Conservation (phyloP, 1,284 basidiomycete species). For the Stereum hirsutum region DNA sequence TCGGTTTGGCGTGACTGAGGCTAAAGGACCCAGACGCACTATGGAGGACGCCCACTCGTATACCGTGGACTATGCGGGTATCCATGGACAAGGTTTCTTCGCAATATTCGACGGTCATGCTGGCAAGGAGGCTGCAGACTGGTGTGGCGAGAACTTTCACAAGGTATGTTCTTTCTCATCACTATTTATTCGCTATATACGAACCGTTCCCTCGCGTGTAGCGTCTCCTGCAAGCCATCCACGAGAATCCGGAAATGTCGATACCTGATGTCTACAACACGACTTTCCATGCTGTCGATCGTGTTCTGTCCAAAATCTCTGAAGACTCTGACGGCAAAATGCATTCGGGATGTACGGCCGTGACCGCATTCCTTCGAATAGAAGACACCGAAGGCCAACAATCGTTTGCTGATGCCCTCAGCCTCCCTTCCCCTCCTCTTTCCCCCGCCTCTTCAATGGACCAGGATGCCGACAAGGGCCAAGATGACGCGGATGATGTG, state of each 20-base stretch:
- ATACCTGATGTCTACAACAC: conserved; percentile 90
- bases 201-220: conserved; percentile 9
- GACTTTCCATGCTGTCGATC: conserved; percentile 91
- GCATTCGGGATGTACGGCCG: conserved; percentile 95
- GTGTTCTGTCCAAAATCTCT: conserved; percentile 71
- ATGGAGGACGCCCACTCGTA: conserved; percentile 99
- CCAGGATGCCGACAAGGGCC: conserved; percentile 8
- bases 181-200: conserved; percentile 2
- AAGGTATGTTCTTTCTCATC: conserved; percentile 42
- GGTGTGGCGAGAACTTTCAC: conserved; percentile 97
- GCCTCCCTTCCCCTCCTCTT: not conserved
- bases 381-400: conserved; percentile 73
- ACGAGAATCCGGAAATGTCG: conserved; percentile 35
- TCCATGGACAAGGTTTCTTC: conserved; percentile 95
- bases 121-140: conserved; percentile 97
- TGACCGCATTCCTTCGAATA: conserved; percentile 93
- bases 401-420: conserved; percentile 30
- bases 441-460: conserved; percentile 7
- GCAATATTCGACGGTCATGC: conserved; percentile 99
- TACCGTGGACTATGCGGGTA: conserved; percentile 85
- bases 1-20: conserved; percentile 86
- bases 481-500: conserved; percentile 14
- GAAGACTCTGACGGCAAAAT: conserved; percentile 82
- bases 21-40: conserved; percentile 83
- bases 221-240: conserved; percentile 32